Percentiles rank a stretch among this genome's conserved stretches.
phyloP scores from a whole-genome alignment of 192 early-diverging fungal genomes.

The Podochytrium sp. region DNA sequence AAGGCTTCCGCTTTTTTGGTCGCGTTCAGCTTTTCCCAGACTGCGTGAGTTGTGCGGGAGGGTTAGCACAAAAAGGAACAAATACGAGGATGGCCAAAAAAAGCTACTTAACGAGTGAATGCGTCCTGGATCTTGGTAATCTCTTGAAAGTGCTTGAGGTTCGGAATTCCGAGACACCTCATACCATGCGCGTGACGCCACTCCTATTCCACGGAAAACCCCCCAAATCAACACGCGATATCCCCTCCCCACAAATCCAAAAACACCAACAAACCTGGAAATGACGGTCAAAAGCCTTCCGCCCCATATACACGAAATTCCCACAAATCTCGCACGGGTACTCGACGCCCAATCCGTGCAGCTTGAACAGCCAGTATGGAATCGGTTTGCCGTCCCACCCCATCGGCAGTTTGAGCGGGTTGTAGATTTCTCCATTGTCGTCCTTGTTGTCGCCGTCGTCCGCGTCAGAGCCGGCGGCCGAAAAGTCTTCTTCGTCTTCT shows the following conservation, averaged over 20 bases:
- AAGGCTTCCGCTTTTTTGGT: constrained; percentile 64
- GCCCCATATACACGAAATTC: constrained; percentile 91
- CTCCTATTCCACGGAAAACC: constrained; percentile 57
- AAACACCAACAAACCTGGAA: constrained; percentile 62
- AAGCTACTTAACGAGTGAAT: constrained; percentile 32
- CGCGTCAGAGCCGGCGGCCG: constrained; percentile 69
- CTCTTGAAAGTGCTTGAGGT: constrained; percentile 42
- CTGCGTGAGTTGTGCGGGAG: constrained; percentile 46
- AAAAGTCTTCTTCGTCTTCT: constrained; percentile 26
- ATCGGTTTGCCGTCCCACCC: constrained; percentile 99
- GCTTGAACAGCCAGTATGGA: constrained; percentile 97
- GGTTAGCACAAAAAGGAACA: not conserved
- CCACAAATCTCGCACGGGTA: constrained; percentile 98
- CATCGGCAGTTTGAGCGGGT: constrained; percentile 92
- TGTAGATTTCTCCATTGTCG: constrained; percentile 92
- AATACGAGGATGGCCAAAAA: constrained; percentile 43
- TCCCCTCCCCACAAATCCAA: not conserved
- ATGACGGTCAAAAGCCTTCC: constrained; percentile 95
- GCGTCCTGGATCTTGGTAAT: constrained; percentile 81
- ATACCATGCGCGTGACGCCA: constrained; percentile 94
- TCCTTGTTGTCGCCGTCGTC: constrained; percentile 69
- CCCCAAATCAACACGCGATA: constrained; percentile 10
- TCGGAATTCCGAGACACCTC: constrained; percentile 89
- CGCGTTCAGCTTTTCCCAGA: constrained; percentile 85
- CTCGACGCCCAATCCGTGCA: constrained; percentile 93